Conservation (phyloP, 1,284 basidiomycete genomes). For the Chalciporus sp. region DNA sequence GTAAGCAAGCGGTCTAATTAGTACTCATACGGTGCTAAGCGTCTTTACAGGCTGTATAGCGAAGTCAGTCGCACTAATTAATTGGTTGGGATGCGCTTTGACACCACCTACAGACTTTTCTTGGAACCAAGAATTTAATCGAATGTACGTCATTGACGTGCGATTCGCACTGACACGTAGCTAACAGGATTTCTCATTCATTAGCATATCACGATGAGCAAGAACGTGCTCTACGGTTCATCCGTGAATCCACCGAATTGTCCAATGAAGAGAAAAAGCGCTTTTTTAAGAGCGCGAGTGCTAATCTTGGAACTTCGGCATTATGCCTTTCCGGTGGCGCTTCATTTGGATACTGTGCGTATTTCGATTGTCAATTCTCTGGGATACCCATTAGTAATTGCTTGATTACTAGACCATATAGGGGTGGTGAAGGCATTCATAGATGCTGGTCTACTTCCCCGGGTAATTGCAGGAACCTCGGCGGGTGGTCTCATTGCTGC, state of each 20-base stretch:
- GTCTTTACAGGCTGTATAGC: constrained; percentile 72
- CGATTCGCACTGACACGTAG: not conserved
- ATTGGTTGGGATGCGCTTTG: not conserved
- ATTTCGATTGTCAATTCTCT: not conserved
- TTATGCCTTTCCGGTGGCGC: constrained; percentile 94
- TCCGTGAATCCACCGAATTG: constrained; percentile 74
- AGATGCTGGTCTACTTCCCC: constrained; percentile 85
- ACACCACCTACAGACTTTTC: constrained; percentile 66
- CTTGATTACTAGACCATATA: constrained; percentile 67
- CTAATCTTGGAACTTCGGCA: constrained; percentile 88
- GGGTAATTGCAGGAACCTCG: constrained; percentile 90
- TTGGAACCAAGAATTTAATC: constrained; percentile 85
- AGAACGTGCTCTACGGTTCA: constrained; percentile 70
- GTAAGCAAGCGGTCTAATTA: constrained; percentile 33
- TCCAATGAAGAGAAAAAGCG: constrained; percentile 87
- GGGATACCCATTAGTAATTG: constrained; percentile 10
- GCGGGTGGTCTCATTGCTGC: constrained; percentile 93
- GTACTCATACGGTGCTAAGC: constrained; percentile 1
- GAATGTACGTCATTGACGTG: constrained; percentile 58
- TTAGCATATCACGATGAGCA: constrained; percentile 83
- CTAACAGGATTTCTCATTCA: not conserved
- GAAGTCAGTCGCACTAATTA: constrained; percentile 55
- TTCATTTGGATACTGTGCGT: constrained; percentile 88
- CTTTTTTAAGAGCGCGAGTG: constrained; percentile 90
- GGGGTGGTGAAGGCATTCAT: constrained; percentile 93